Conservation (phyloP, 2,329 filamentous ascomycete genomes). For the Microascus cirrosus region DNA sequence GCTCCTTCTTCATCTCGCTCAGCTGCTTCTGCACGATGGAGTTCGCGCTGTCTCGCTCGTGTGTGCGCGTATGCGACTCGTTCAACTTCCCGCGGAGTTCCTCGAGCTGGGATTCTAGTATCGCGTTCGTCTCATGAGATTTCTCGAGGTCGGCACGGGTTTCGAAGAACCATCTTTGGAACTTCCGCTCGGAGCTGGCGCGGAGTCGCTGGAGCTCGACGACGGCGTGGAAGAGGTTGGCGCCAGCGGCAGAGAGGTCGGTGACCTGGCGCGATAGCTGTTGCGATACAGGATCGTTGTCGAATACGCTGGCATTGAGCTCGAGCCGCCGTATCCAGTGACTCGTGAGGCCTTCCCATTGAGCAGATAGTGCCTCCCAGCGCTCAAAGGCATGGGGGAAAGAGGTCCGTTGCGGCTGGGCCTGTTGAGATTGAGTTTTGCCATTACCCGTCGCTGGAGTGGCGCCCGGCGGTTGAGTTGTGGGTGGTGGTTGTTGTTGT, state of each 20-base stretch:
- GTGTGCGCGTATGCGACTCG: slow-evolving; percentile 54
- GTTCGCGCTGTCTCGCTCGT: slow-evolving; percentile 61
- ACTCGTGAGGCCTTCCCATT: slow-evolving; percentile 94
- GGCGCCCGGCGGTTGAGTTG: slow-evolving; percentile 14
- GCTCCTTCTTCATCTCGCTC: slow-evolving; percentile 83
- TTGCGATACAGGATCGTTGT: slow-evolving; percentile 69
- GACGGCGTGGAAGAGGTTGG: slow-evolving; percentile 94
- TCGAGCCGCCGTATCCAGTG: slow-evolving; percentile 95
- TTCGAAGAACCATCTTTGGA: slow-evolving; percentile 98
- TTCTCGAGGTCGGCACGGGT: slow-evolving; percentile 81
- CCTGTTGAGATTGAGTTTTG: slow-evolving; percentile 14
- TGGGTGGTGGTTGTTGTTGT: slow-evolving; percentile 4
- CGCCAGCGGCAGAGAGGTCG: slow-evolving; percentile 91
- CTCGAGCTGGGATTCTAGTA: slow-evolving; percentile 65
- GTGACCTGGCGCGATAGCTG: slow-evolving; percentile 91
- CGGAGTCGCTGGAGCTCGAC: slow-evolving; percentile 90
- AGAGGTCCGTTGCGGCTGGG: slow-evolving; percentile 45
- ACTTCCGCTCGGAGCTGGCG: slow-evolving; percentile 92
- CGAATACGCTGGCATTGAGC: slow-evolving; percentile 77
- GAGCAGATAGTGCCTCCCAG: slow-evolving; percentile 93
- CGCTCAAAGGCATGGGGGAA: slow-evolving; percentile 97
- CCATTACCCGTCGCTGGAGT: slow-evolving; percentile 8
- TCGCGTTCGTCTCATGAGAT: slow-evolving; percentile 67
- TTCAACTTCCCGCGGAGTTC: slow-evolving; percentile 60
- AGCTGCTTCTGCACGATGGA: slow-evolving; percentile 57